A percentile compares a stretch with the other conserved stretches of the same genome.
These are phyloP conservation scores for Ramularia endophylla DNA, from an alignment of 2,329 filamentous ascomycete species.

Conservation along the genomic window DNA sequence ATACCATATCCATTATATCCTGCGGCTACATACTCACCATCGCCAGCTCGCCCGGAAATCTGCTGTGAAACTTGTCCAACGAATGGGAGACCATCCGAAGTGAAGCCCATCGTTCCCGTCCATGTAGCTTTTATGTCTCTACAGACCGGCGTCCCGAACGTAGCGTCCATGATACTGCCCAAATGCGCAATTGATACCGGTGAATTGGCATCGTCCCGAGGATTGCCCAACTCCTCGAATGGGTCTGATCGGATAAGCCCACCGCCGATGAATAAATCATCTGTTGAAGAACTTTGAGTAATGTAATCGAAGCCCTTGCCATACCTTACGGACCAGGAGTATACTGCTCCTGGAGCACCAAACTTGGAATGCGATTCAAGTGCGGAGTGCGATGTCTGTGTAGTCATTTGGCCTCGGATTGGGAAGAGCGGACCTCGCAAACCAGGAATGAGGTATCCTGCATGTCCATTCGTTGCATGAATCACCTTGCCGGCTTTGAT, in stretches of 20 bases:
- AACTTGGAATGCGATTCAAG: too few species aligned
- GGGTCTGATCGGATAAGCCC: constrained; percentile 8
- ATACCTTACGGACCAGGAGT: constrained; percentile 10
- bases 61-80: constrained; percentile 8
- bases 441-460: constrained; percentile 12
- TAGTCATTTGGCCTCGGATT: constrained; percentile 17
- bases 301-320: constrained; percentile 14
- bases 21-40: constrained; percentile 10
- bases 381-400: constrained; percentile 6
- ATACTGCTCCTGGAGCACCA: constrained; percentile 1
- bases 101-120: constrained; percentile 17
- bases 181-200: constrained; percentile 6
- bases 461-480: constrained; percentile 15
- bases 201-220: constrained; percentile 6
- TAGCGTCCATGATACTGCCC: constrained; percentile 5
- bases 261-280: constrained; percentile 14
- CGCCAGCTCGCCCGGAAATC: constrained; percentile 2
- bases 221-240: constrained; percentile 9
- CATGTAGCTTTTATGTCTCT: constrained; percentile 13
- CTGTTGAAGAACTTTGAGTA: constrained; percentile 8
- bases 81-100: constrained; percentile 8
- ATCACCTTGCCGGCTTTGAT: constrained; percentile 7
- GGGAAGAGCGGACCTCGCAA: constrained; percentile 13
- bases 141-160: constrained; percentile 1
- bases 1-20: constrained; percentile 18